Evolutionary conservation across 2,329 filamentous ascomycete genomes (phyloP).

Genomic region (Colletotrichum sojae): DNA sequence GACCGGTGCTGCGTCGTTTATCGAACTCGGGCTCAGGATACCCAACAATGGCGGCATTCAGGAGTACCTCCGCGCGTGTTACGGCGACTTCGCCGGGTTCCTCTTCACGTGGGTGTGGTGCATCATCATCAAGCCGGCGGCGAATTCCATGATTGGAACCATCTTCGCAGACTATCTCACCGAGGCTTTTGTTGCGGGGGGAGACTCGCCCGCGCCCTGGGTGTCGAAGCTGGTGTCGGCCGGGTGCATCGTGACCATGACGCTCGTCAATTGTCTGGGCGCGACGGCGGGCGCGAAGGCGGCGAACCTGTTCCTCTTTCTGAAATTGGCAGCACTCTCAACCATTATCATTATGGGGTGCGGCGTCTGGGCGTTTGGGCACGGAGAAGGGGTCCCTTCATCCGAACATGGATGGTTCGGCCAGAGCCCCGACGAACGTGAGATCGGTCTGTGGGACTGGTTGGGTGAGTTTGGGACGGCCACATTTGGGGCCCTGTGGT

Average conservation of each 20-base stretch:
- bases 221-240: slow-evolving; percentile 55
- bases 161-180: slow-evolving; percentile 59
- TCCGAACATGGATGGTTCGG: slow-evolving; percentile 52
- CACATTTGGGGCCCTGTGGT: slow-evolving; percentile 58
- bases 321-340: slow-evolving; percentile 46
- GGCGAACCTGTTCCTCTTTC: slow-evolving; percentile 57
- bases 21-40: slow-evolving; percentile 61
- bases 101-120: slow-evolving; percentile 61
- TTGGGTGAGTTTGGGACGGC: slow-evolving; percentile 57
- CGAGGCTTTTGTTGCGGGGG: slow-evolving; percentile 48
- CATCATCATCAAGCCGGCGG: slow-evolving; percentile 58
- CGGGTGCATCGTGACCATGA: slow-evolving; percentile 53
- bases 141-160: slow-evolving; percentile 60
- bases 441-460: slow-evolving; percentile 51
- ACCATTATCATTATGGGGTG: slow-evolving; percentile 43
- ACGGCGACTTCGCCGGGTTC: slow-evolving; percentile 58
- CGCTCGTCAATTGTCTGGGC: slow-evolving; percentile 59
- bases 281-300: slow-evolving; percentile 55
- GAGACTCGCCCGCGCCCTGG: slow-evolving; percentile 42
- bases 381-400: slow-evolving; percentile 53
- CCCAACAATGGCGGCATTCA: slow-evolving; percentile 62
- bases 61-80: slow-evolving; percentile 58
- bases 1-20: slow-evolving; percentile 62
- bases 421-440: slow-evolving; percentile 35
- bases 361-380: slow-evolving; percentile 47